These are phyloP conservation scores for Fusarium compactum DNA, from an alignment of 2,329 filamentous ascomycete genomes.

Conservation along the genomic window DNA sequence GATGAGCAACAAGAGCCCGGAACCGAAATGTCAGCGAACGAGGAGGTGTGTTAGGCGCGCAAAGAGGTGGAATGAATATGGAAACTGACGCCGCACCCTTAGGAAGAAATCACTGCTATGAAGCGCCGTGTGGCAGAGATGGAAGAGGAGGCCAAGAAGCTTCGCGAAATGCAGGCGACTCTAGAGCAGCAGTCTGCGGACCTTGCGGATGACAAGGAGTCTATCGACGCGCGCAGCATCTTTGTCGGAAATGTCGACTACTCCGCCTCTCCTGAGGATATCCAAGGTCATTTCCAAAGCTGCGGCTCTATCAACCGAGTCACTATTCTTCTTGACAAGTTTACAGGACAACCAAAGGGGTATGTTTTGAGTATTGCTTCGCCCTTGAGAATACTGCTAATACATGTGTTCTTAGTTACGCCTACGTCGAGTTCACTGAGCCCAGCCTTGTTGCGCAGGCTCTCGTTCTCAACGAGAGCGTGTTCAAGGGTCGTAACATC, in stretches of 20 bases:
- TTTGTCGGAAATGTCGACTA: constrained; percentile 99
- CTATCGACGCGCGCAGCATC: constrained; percentile 93
- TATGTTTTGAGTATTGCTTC: constrained; percentile 59
- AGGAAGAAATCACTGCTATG: constrained; percentile 89
- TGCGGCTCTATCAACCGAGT: constrained; percentile 98
- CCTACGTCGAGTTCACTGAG: constrained; percentile 98
- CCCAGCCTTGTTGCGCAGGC: constrained; percentile 93
- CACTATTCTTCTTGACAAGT: constrained; percentile 97
- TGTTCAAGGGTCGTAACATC: constrained; percentile 93
- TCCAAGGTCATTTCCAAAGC: constrained; percentile 97
- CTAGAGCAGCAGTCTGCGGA: constrained; percentile 88
- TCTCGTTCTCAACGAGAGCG: constrained; percentile 93
- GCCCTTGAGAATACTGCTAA: constrained; percentile 24
- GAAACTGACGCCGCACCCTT: constrained; percentile 52
- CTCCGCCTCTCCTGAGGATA: constrained; percentile 92
- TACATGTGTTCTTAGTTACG: constrained; percentile 74
- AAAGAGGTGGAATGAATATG: constrained; percentile 47
- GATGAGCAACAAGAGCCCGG: constrained; percentile 49
- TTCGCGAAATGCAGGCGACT: constrained; percentile 86
- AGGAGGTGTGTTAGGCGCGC: constrained; percentile 54
- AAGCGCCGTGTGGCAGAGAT: constrained; percentile 88
- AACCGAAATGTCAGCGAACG: constrained; percentile 49
- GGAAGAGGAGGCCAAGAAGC: constrained; percentile 88
- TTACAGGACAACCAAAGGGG: constrained; percentile 99
- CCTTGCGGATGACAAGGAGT: constrained; percentile 91